Base-by-base conservation (phyloP, 2,329 filamentous ascomycete species). In the Pyricularia grisea region DNA sequence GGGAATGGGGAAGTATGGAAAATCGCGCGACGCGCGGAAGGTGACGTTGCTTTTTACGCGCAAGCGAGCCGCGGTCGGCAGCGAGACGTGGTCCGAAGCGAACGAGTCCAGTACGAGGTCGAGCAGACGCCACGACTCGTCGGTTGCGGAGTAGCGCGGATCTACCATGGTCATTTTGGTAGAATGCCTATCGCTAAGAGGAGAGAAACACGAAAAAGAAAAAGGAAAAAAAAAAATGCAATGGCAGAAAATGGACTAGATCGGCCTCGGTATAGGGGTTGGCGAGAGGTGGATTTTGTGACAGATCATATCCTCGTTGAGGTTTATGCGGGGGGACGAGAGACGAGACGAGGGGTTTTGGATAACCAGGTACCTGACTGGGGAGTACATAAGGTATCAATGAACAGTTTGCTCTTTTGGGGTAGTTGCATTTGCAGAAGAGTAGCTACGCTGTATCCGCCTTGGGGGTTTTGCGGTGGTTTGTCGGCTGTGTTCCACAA, bases 1-100 rank as follows among this genome's bases (percentile, higher is more conserved):
- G 17, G 79, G 80, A 28, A 76, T 79, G 7, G 80, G 80, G 28
- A 81, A 77, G 69, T 79, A 73, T 0, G 72, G 72, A 4, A 66
- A 67, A 23, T 73, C 71, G 2, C 68, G 65, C 23, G 65, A 25
- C 10, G 71, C 68, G 17, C 60, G 65, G 28, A 72, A 73, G 4
- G 11, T n/a, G 10, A 70, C 67, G 5, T 61, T 25, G 42, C 42
- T 20, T 12, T 61, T 61, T 6, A 17, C 25, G 58, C 58, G 58
- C n/a, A 9, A 27, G 58, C 58, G n/a, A 4, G 25, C 58, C 4
- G n/a, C 58, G 7, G 58, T 9, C 9, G 58, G 58, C 58, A 61
- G 58, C 58, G 58, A 61, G 0, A 27, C 23, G 7, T 25, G 58
- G 23, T 61, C 58, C 4, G 58, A 27, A 7, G 10, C 58, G 23